Base-by-base conservation (phyloP, 345 rosid genomes). In the Syzygium aromaticum region DNA sequence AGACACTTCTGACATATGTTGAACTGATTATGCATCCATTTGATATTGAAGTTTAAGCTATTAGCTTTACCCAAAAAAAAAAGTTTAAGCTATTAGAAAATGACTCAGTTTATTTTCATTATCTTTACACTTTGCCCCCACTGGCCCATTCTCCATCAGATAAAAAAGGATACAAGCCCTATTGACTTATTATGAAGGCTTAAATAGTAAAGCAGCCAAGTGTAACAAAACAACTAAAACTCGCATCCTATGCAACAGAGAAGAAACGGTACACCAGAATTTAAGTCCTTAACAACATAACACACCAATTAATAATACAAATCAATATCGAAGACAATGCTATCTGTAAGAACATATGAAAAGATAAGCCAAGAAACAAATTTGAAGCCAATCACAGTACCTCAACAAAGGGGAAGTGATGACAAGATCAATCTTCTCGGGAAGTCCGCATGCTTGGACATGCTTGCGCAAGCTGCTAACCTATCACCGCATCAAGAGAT, bases 351-450 rank as follows among this genome's bases (percentile, higher is more conserved):
- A n/a, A 46, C 57, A 86, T 23, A 49, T 14, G 85, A 73, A 49
- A 19, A 30, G 38, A 46, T 57, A 84, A 54, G 43, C 27, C 30
- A 28, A 57, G 27, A 84, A 53, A 84, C 46, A 52, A 2, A 6
- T 30, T 54, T 84, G 51, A 84, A 54, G 64, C 43, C 33, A 43
- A 43, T 21, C 40, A 59, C 4, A 51, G 3, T 87, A 94, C 98
- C 98, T 95, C 67, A 87, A 77, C 88, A 94, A 63, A 10, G 98
- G 98, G 40, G 98, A 95, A 17, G 93, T 87, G 84, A 95, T 54
- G 80, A 93, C 96, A 84, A 95, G 90, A 51, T 95, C 94, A 67
- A 94, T 86, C 89, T 63, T 91, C 56, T 90, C 77, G 17, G 63
- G 19, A 4, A 91, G 87, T 10, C 94, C 96, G 38, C 90, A 85